Conservation (phyloP, 768 basidiomycete species). For the Termitomyces bulborhizus region DNA sequence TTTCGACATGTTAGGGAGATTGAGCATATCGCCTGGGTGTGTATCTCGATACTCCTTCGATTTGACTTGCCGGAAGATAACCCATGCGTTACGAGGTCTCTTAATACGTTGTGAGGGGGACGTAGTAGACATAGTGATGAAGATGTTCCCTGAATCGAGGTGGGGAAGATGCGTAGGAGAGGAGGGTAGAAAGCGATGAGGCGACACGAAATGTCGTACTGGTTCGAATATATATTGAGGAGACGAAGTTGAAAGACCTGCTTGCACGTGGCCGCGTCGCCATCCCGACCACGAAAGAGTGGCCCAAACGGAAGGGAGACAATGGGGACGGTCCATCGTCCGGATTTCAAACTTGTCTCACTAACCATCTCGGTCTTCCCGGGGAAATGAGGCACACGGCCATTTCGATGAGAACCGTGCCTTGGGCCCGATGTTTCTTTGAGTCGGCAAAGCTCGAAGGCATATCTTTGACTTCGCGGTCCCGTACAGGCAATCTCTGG, state of each 20-base stretch:
- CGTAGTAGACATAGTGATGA: background rate
- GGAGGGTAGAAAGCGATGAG: background rate
- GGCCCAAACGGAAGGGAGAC: background rate
- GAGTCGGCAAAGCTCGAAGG: background rate
- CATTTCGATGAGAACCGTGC: background rate
- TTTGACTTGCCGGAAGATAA: background rate
- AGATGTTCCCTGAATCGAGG: background rate
- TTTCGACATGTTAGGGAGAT: background rate
- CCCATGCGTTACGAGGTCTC: background rate
- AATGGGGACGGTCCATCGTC: background rate
- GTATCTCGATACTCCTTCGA: background rate
- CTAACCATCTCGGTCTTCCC: background rate
- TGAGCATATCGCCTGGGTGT: background rate
- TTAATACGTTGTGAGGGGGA: background rate
- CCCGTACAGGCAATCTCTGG: background rate
- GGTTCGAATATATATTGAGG: background rate
- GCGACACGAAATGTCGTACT: background rate
- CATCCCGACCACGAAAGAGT: background rate
- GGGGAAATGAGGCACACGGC: background rate
- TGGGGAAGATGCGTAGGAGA: background rate
- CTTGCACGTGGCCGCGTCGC: background rate
- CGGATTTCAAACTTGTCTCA: background rate
- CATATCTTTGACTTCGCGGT: background rate
- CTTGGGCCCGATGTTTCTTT: background rate
- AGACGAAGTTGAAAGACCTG: background rate